These are phyloP conservation scores for Chytridiales sp. DNA, from an alignment of 371 early-diverging fungal genomes.

Conservation along the genomic window DNA sequence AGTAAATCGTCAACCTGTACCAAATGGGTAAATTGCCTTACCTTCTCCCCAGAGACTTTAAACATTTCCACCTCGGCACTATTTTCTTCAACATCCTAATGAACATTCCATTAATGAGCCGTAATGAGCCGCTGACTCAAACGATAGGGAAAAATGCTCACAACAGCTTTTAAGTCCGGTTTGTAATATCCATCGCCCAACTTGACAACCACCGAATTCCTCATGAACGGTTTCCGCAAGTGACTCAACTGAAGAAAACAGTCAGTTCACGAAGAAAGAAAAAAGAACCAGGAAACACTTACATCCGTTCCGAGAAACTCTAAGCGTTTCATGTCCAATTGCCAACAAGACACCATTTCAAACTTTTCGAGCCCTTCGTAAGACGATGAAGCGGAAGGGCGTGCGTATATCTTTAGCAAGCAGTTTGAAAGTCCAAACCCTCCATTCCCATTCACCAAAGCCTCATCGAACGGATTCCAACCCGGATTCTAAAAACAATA, in stretches of 20 bases:
- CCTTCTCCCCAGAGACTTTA: neutral
- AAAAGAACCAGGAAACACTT: neutral
- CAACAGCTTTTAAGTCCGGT: neutral
- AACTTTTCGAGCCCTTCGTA: neutral
- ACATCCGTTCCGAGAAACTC: conserved; percentile 13
- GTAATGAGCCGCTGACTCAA: neutral
- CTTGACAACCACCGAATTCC: conserved; percentile 12
- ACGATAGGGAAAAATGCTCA: neutral
- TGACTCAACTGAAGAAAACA: conserved; percentile 7
- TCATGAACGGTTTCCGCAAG: conserved; percentile 1
- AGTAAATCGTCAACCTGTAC: neutral
- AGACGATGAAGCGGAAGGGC: neutral
- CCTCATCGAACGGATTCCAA: conserved; percentile 10
- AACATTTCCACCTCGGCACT: neutral
- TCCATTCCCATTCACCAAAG: neutral
- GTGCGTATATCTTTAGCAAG: neutral
- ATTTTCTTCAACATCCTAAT: neutral
- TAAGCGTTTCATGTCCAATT: conserved; percentile 1
- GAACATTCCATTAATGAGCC: neutral
- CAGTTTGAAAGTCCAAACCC: neutral
- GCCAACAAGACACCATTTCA: neutral
- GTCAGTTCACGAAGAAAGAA: neutral
- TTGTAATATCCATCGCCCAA: conserved; percentile 13
- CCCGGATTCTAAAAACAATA: conserved; percentile 14
- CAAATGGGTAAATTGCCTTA: neutral